phyloP scores from a whole-genome alignment of 257 asterid genomes.

The Forsythia suspensa region DNA sequence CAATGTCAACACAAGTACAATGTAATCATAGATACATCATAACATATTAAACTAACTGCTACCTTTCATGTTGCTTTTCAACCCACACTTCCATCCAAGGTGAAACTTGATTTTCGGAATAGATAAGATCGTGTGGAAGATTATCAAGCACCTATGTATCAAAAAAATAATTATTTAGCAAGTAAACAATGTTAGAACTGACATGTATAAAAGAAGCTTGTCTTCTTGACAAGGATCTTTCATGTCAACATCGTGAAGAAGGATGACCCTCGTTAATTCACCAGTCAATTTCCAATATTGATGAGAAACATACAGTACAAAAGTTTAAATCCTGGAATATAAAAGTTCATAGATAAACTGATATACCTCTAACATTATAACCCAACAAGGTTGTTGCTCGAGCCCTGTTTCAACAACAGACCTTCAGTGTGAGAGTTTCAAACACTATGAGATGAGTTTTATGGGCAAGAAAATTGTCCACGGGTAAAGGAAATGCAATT shows the following conservation, averaged over 20 bases:
- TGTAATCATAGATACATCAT: constrained; percentile 3
- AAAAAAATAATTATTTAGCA: neutral
- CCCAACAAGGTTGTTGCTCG: constrained; percentile 94
- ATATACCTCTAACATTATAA: constrained; percentile 92
- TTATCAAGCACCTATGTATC: constrained; percentile 84
- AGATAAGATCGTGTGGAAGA: constrained; percentile 95
- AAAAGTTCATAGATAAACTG: neutral
- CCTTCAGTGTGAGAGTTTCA: constrained; percentile 13
- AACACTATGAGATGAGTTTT: constrained; percentile 9
- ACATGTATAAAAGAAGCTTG: neutral
- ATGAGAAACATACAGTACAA: neutral
- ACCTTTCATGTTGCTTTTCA: constrained; percentile 64
- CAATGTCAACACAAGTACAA: neutral
- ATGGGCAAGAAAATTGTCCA: neutral
- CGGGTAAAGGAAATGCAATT: constrained; percentile 14
- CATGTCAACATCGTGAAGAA: constrained; percentile 15
- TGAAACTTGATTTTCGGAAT: constrained; percentile 77
- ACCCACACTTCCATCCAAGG: constrained; percentile 99
- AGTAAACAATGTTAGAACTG: neutral
- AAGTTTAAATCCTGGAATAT: neutral
- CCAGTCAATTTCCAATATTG: constrained; percentile 9
- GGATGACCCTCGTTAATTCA: neutral
- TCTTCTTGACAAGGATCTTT: neutral
- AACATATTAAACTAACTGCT: neutral
- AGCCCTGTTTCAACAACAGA: constrained; percentile 58